Base-by-base conservation (phyloP, 805 yeast species). In the Zygosaccharomyces gambellarensis region DNA sequence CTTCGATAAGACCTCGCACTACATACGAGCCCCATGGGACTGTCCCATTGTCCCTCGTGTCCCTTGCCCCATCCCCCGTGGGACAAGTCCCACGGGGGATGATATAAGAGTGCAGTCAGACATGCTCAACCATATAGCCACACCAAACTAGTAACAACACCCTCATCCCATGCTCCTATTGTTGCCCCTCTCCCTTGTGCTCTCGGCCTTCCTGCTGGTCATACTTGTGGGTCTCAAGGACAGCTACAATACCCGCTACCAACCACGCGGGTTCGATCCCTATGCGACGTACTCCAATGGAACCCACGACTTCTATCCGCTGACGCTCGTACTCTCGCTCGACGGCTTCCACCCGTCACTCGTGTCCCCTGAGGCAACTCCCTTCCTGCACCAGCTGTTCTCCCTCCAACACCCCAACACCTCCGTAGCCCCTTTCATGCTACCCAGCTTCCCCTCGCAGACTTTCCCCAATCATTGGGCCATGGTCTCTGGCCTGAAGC, bases 401-500 rank as follows among this genome's bases (percentile, higher is more conserved):
- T 55, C 73, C 3, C 67, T 78, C 23, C 12, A 81, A 11, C 46
- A 41, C 21, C 48, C 36, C 25, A 54, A 56, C 46, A 46, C 56
- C 39, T 50, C 58, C 2, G 43, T 47, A 17, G 46, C 89, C 3
- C 97, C 97, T 1, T 89, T 79, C 61, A 87, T 92, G 92, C 69
- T 70, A 7, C 96, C 97, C 1, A 78, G 89, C 2, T 89, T 90
- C 63, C 97, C 97, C 3, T 80, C 95, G 0, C 85, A 88, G 22
- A 87, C 96, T 0, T 87, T 88, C 59, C 94, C 96, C 0, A 90
- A 92, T 64, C 96, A 90, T 66, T 92, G 95, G 92, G 82, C 96
- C 0, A 64, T 90, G 55, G 84, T 85, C 1, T 92, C 97, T 0
- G 98, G 98, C 0, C 69, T 87, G 39, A 79, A 82, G 51, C 97